These are phyloP conservation scores for Blastobotrys capitulatus DNA, from an alignment of 1,139 yeast species.

Conservation along the genomic window DNA sequence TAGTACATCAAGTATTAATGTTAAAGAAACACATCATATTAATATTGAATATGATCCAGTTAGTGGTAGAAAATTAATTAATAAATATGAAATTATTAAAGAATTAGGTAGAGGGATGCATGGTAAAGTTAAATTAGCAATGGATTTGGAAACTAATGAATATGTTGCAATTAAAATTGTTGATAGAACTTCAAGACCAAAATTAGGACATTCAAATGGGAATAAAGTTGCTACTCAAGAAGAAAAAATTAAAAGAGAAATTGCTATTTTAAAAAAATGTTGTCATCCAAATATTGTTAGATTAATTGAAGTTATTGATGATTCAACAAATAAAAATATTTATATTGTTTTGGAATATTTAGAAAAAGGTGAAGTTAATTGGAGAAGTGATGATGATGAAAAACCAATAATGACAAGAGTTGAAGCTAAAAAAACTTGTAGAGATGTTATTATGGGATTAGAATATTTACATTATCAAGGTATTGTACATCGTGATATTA, in stretches of 20 bases:
- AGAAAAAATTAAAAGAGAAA: conserved; percentile 77
- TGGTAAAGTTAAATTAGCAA: conserved; percentile 92
- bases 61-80: conserved; percentile 74
- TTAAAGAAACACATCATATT: conserved; percentile 80
- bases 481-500: conserved; percentile 92
- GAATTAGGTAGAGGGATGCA: conserved; percentile 97
- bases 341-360: conserved; percentile 87
- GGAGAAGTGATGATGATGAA: conserved; percentile 53
- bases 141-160: conserved; percentile 61
- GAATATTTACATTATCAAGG: conserved; percentile 93
- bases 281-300: conserved; percentile 86
- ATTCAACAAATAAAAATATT: conserved; percentile 73
- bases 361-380: conserved; percentile 86
- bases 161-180: conserved; percentile 92
- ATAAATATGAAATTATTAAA: conserved; percentile 80
- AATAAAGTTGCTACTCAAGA: conserved; percentile 39
- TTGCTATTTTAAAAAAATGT: conserved; percentile 94
- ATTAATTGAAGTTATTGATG: conserved; percentile 86
- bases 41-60: conserved; percentile 85
- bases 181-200: conserved; percentile 65
- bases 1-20: conserved; percentile 32
- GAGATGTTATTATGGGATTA: conserved; percentile 84
- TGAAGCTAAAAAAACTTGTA: conserved; percentile 36
- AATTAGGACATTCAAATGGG: conserved; percentile 41
- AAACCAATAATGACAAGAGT: conserved; percentile 28